phyloP scores from a whole-genome alignment of 2,329 filamentous ascomycete species.

The Epichloe hybrida region DNA sequence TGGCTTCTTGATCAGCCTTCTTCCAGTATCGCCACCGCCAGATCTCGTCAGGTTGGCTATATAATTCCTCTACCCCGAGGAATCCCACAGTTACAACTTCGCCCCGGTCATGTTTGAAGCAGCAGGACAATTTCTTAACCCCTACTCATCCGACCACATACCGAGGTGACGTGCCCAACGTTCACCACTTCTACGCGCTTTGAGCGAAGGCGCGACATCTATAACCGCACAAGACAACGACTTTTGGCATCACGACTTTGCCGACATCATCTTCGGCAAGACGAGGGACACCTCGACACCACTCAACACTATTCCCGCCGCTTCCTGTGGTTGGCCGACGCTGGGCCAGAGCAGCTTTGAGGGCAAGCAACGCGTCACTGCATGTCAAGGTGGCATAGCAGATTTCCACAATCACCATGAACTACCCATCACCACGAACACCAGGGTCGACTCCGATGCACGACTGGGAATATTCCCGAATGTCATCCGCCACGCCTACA shows the following conservation, averaged over 20 bases:
- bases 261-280: background rate
- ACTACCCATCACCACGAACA: slow-evolving; percentile 26
- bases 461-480: slow-evolving; percentile 39
- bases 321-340: slow-evolving; percentile 7
- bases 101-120: slow-evolving; percentile 41
- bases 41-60: slow-evolving; percentile 17
- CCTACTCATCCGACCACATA: slow-evolving; percentile 47
- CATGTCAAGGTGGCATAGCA: slow-evolving; percentile 20
- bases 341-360: slow-evolving; percentile 1
- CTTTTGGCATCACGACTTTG: background rate
- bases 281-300: slow-evolving; percentile 1
- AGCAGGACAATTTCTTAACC: slow-evolving; percentile 39
- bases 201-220: background rate
- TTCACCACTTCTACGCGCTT: slow-evolving; percentile 26
- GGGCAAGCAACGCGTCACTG: slow-evolving; percentile 1
- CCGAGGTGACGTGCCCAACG: slow-evolving; percentile 43
- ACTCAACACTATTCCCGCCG: background rate
- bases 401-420: slow-evolving; percentile 26
- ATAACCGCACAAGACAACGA: background rate
- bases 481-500: slow-evolving; percentile 41
- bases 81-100: slow-evolving; percentile 14
- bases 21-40: slow-evolving; percentile 14
- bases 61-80: slow-evolving; percentile 17
- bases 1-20: slow-evolving; percentile 16
- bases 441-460: slow-evolving; percentile 34